Conservation (phyloP, 495 filamentous ascomycete genomes). For the Hypomontagnella monticulosa region DNA sequence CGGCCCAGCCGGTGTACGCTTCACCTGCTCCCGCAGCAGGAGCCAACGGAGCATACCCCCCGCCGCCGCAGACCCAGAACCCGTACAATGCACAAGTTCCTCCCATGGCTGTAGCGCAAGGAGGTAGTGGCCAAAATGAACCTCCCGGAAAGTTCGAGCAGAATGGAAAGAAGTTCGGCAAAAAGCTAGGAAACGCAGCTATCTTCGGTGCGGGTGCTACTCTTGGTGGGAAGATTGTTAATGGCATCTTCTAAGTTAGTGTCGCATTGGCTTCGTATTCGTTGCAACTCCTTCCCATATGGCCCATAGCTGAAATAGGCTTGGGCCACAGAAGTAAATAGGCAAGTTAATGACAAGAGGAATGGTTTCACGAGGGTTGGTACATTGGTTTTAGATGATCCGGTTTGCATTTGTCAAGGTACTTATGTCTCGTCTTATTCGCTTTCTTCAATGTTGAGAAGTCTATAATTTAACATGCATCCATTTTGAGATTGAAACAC, state of each 20-base stretch:
- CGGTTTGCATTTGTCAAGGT: constrained; percentile 2
- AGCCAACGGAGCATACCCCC: constrained; percentile 41
- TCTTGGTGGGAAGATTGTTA: constrained; percentile 90
- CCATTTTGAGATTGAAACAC: neutral
- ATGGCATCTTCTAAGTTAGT: constrained; percentile 78
- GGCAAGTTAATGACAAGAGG: neutral
- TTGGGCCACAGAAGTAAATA: too few relatives aligned
- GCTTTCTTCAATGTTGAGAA: neutral
- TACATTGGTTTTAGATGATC: neutral
- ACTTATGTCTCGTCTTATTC: neutral
- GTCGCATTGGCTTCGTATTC: neutral
- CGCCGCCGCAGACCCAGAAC: constrained; percentile 52
- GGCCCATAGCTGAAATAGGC: too few relatives aligned
- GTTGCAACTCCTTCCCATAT: too few relatives aligned
- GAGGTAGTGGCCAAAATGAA: constrained; percentile 20
- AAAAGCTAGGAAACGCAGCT: constrained; percentile 79
- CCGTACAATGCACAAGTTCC: constrained; percentile 62
- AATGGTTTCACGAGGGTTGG: neutral
- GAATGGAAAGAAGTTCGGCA: constrained; percentile 69
- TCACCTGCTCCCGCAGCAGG: constrained; percentile 19
- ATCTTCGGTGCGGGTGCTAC: constrained; percentile 90
- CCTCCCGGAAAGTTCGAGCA: constrained; percentile 59
- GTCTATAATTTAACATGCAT: neutral
- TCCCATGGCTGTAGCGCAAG: constrained; percentile 57
- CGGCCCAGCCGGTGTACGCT: constrained; percentile 46